phyloP scores from a whole-genome alignment of 2,329 filamentous ascomycete species.

The Diatrype stigma region DNA sequence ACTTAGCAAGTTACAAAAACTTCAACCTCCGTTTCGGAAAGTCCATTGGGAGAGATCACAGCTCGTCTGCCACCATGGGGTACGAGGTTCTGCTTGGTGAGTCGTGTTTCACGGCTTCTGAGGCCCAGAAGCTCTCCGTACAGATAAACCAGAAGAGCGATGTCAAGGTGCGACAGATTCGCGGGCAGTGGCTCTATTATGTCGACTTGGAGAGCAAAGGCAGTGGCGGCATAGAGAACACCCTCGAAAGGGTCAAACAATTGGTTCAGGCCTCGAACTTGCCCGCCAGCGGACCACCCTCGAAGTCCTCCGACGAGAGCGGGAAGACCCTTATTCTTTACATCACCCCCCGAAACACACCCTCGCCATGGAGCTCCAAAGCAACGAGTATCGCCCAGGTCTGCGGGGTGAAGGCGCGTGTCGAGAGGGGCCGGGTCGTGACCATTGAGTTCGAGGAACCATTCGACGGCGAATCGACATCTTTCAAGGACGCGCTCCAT shows the following conservation, averaged over 20 bases:
- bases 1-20: too few relatives aligned
- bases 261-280: slow-evolving; percentile 37
- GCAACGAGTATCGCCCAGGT: slow-evolving; percentile 92
- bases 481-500: slow-evolving; percentile 69
- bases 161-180: slow-evolving; percentile 43
- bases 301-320: slow-evolving; percentile 15
- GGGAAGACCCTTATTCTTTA: slow-evolving; percentile 56
- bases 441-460: slow-evolving; percentile 58
- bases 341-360: slow-evolving; percentile 74
- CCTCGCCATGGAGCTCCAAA: slow-evolving; percentile 97
- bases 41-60: background rate
- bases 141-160: slow-evolving; percentile 34
- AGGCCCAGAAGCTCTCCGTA: slow-evolving; percentile 41
- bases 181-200: slow-evolving; percentile 62
- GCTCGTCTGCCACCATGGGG: slow-evolving; percentile 15
- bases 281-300: slow-evolving; percentile 18
- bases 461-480: slow-evolving; percentile 42
- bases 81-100: slow-evolving; percentile 28
- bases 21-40: background rate
- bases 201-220: slow-evolving; percentile 49
- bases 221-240: slow-evolving; percentile 29
- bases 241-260: slow-evolving; percentile 40
- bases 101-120: slow-evolving; percentile 47
- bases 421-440: slow-evolving; percentile 82
- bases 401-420: slow-evolving; percentile 72